A percentile compares a stretch with the other conserved stretches of the same genome.
phyloP scores from a whole-genome alignment of 1,139 yeast species.

The Nadsonia starkeyi-henricii region DNA sequence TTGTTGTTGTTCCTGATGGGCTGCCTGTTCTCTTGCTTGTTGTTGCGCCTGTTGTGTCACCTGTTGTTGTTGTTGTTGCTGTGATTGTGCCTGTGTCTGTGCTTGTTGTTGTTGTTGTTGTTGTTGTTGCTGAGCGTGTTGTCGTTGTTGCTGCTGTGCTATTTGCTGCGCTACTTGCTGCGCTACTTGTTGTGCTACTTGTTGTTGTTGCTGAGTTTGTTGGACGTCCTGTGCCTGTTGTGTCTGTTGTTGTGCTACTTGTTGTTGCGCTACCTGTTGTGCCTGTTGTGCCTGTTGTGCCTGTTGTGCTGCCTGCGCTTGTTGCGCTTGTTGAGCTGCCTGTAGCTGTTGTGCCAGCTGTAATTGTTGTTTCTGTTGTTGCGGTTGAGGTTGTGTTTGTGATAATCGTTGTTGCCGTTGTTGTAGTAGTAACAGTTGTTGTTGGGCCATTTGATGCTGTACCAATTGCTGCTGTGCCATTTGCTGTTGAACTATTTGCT shows the following conservation, averaged over 20 bases:
- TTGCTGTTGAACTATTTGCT: neutral
- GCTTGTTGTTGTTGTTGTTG: constrained; percentile 8
- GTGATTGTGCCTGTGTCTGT: constrained; percentile 10
- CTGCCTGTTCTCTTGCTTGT: constrained; percentile 12
- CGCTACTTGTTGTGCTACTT: no score
- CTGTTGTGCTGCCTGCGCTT: neutral
- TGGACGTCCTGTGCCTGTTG: no score
- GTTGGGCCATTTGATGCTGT: neutral
- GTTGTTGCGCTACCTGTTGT: no score
- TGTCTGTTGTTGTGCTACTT: no score
- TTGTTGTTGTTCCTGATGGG: no score
- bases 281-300: neutral
- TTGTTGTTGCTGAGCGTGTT: no score
- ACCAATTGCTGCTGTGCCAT: neutral
- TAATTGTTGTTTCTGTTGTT: neutral
- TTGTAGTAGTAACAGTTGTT: neutral
- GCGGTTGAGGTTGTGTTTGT: neutral
- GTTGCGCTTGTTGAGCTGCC: neutral
- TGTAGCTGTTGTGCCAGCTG: neutral
- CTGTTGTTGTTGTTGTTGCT: no score
- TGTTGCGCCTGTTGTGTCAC: no score
- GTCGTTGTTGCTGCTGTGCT: no score
- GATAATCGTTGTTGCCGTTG: neutral
- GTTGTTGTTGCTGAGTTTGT: no score
- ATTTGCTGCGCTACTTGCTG: no score